These are phyloP conservation scores for Epithele typhae DNA, from an alignment of 768 basidiomycete genomes.

Conservation along the genomic window DNA sequence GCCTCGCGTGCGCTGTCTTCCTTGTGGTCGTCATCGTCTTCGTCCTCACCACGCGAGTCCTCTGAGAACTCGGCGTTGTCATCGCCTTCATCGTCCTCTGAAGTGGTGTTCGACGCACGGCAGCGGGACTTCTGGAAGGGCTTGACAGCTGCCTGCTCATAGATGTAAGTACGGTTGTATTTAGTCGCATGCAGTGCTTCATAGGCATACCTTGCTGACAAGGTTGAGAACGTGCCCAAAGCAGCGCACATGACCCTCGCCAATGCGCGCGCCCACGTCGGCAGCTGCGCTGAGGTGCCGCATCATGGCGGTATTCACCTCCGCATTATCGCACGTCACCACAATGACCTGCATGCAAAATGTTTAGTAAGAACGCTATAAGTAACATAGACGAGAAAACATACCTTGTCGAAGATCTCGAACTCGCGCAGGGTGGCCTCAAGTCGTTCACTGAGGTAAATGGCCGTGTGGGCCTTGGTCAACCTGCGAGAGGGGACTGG, in stretches of 20 bases:
- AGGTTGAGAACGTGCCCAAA: constrained; percentile 33
- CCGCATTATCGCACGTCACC: constrained; percentile 34
- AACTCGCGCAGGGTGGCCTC: background rate
- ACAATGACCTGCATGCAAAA: constrained; percentile 6
- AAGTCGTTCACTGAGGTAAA: constrained; percentile 3
- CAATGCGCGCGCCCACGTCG: background rate
- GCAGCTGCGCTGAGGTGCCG: background rate
- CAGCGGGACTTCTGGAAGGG: constrained; percentile 6
- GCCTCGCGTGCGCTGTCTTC: constrained; percentile 3
- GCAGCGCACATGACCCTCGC: constrained; percentile 17
- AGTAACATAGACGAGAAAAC: background rate
- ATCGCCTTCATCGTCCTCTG: constrained; percentile 3
- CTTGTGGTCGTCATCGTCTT: background rate
- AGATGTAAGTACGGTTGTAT: too few relatives aligned
- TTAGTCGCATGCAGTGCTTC: too few relatives aligned
- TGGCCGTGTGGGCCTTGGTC: constrained; percentile 6
- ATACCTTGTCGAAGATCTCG: constrained; percentile 8
- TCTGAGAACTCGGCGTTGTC: constrained; percentile 3
- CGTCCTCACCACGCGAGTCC: background rate
- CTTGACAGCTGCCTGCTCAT: background rate
- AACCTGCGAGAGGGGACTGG: background rate
- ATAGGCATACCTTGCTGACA: constrained; percentile 25
- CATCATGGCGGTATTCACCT: constrained; percentile 33
- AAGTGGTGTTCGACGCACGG: background rate
- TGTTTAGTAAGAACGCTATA: background rate